Percentiles rank a stretch among this genome's conserved stretches.
phyloP scores from a whole-genome alignment of 2,329 filamentous ascomycete species.

The Cephalotrichum gorgonifer region DNA sequence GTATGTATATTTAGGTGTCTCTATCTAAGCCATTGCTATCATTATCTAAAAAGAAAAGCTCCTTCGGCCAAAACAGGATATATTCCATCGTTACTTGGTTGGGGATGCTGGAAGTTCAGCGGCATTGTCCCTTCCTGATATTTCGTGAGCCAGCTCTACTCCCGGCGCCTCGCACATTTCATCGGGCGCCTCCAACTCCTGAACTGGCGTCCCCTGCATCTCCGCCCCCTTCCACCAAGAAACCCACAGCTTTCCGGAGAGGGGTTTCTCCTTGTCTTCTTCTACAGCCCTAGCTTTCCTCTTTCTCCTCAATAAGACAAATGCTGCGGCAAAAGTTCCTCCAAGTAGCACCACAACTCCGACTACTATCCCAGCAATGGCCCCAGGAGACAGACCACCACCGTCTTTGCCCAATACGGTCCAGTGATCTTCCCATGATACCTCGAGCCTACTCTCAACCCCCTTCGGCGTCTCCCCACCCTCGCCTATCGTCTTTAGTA shows the following conservation, averaged over 20 bases:
- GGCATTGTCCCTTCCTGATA: neutral
- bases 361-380: neutral
- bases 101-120: neutral
- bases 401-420: neutral
- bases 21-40: too few relatives aligned
- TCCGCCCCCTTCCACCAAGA: neutral
- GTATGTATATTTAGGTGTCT: too few relatives aligned
- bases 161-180: neutral
- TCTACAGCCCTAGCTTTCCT: neutral
- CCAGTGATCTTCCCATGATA: neutral
- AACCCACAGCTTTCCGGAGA: neutral
- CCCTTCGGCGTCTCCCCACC: neutral
- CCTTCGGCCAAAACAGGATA: neutral
- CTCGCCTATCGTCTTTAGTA: neutral
- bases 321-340: neutral
- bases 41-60: too few relatives aligned
- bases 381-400: neutral
- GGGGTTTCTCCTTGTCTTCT: neutral
- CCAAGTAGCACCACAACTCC: neutral
- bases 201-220: neutral
- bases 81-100: neutral
- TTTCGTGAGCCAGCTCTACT: neutral
- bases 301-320: neutral
- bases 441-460: neutral
- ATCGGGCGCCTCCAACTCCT: neutral